Conservation (phyloP, 202 grass and related monocot species). For the Digitaria exilis region DNA sequence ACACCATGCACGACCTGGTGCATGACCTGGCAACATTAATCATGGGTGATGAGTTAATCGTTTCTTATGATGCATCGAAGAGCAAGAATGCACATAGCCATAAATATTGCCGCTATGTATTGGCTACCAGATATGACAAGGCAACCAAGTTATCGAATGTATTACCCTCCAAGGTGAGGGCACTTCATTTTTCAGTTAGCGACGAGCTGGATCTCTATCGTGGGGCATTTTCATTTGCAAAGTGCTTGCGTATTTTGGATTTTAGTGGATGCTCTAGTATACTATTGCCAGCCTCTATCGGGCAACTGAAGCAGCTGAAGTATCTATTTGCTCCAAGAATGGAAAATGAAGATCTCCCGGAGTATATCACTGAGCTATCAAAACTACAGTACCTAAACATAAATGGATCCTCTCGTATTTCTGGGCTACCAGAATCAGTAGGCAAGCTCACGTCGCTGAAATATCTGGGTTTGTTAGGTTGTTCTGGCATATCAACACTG, state of each 20-base stretch:
- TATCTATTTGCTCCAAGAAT: neutral
- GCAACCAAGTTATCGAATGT: neutral
- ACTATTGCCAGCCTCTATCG: neutral
- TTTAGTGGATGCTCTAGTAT: neutral
- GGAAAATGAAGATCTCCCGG: neutral
- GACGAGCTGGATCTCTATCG: neutral
- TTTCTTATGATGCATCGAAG: neutral
- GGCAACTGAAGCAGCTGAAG: neutral
- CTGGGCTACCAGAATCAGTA: neutral
- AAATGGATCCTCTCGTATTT: neutral
- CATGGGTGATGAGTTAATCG: neutral
- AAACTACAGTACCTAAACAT: neutral
- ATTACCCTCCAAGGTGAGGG: neutral
- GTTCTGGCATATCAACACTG: neutral
- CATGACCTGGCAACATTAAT: slow-evolving; percentile 26
- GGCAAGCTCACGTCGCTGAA: neutral
- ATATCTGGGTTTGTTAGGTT: neutral
- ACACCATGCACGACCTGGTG: slow-evolving; percentile 38
- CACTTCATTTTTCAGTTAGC: neutral
- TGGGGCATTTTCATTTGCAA: neutral
- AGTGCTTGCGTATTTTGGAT: neutral
- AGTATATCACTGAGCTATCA: neutral
- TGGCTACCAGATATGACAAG: neutral
- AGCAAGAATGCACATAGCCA: neutral
- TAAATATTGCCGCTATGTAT: neutral